Base-by-base conservation (phyloP, 148 eudicot genomes). In the Amaranthus hypochondriacus region DNA sequence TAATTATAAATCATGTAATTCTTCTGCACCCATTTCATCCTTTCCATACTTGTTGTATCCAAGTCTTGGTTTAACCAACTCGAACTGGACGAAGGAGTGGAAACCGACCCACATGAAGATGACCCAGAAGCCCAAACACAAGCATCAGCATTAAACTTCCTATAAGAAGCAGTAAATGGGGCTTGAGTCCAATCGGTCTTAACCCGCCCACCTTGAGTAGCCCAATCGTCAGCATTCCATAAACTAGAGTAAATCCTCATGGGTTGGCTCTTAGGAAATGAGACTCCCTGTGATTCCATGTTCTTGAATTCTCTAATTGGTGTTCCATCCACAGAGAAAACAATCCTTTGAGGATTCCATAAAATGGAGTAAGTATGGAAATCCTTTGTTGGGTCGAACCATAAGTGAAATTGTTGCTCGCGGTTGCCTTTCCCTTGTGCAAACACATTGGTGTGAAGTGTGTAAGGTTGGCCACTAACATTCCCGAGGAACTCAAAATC, bases 1-100 rank as follows among this genome's bases (percentile, higher is more conserved):
- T 85, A 85, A 47, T 82, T 82, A 52, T 82, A 82, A 11, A 85
- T 66, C 88, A 82, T 82, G 66, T 82, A 79, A 39, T 82, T 78
- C 57, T 73, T 67, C 2, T 82, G 82, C 0, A 74, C 82, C 85
- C 84, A 80, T 2, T 68, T 76, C 79, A 85, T 68, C 58, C 86
- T 82, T 56, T 69, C 74, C 11, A 80, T 43, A 9, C 80, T 76
- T 0, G 73, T 71, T 0, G 80, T 72, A 75, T 85, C 88, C 39
- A 85, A 53, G 48, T 73, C 88, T 39, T 80, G 78, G 52, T 56
- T 80, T 70, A 75, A 63, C 85, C 85, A 85, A 0, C 49, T 73
- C 7, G 80, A 73, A 7, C 67, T 14, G 28, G 79, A 71, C 5
- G 4, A 13, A 0, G 63, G 21, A 0, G 59, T 2, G 0, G 83